Percentiles rank a stretch among this genome's conserved stretches.
phyloP scores from a whole-genome alignment of 306 rosid genomes.

The Betula pendula region DNA sequence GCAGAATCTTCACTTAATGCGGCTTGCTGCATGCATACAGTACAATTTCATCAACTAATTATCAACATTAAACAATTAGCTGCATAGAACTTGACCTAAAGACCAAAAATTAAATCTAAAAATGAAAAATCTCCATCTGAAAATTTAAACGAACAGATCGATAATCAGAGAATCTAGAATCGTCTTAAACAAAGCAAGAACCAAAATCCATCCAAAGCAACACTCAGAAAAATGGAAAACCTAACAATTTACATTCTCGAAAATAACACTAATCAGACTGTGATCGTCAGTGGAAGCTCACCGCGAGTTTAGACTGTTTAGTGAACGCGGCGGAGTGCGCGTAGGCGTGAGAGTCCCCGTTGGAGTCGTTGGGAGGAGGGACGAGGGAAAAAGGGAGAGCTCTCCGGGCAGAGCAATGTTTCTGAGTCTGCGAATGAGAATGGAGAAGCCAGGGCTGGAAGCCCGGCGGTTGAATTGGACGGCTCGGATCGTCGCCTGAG shows the following conservation, averaged over 20 bases:
- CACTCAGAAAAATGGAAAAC: not conserved
- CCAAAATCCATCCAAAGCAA: not conserved
- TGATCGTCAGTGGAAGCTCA: not conserved
- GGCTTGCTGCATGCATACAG: not conserved
- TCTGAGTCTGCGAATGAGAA: conserved; percentile 31
- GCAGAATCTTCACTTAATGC: not conserved
- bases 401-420: not conserved
- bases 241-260: not conserved
- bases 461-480: conserved; percentile 28
- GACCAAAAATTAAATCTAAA: not conserved
- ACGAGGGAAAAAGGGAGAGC: conserved; percentile 7
- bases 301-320: not conserved
- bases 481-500: conserved; percentile 36
- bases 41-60: not conserved
- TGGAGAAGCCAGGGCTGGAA: conserved; percentile 35
- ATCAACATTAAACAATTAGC: not conserved
- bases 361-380: not conserved
- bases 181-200: not conserved
- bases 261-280: not conserved
- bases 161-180: not conserved
- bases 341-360: not conserved
- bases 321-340: not conserved
- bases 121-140: not conserved
- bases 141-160: not conserved
- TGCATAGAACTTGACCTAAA: not conserved